Conservation (phyloP, 2,329 filamentous ascomycete genomes). For the Clarireedia hainanense region DNA sequence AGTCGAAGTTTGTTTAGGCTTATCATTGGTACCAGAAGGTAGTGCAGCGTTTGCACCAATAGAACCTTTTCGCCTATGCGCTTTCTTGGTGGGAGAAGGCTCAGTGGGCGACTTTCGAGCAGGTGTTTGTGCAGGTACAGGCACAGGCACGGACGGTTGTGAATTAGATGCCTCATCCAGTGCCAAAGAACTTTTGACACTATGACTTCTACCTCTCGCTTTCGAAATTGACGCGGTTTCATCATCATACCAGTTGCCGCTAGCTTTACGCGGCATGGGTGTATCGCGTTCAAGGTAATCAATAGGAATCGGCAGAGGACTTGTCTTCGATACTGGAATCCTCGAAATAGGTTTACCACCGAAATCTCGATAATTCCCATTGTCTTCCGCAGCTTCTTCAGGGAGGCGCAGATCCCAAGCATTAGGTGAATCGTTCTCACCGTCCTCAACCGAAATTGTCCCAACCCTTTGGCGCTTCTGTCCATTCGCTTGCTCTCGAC, state of each 20-base stretch:
- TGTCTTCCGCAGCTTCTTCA: slow-evolving; percentile 64
- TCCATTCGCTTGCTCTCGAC: slow-evolving; percentile 30
- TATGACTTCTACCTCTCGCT: slow-evolving; percentile 63
- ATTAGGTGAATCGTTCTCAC: slow-evolving; percentile 35
- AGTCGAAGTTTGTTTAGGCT: slow-evolving; percentile 24
- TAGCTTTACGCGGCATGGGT: slow-evolving; percentile 54
- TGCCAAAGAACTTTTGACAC: slow-evolving; percentile 39
- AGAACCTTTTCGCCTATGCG: slow-evolving; percentile 17
- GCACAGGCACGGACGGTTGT: slow-evolving; percentile 25
- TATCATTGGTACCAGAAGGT: neutral
- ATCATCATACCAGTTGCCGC: slow-evolving; percentile 43
- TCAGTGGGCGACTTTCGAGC: slow-evolving; percentile 32
- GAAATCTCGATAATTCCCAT: slow-evolving; percentile 44
- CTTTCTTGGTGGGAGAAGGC: slow-evolving; percentile 46
- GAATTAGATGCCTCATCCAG: slow-evolving; percentile 40
- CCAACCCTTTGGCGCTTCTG: slow-evolving; percentile 33
- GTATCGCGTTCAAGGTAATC: slow-evolving; percentile 69
- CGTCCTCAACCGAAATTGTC: slow-evolving; percentile 33
- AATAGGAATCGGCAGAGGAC: slow-evolving; percentile 65
- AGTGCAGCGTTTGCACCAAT: slow-evolving; percentile 3
- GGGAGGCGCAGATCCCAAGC: slow-evolving; percentile 68
- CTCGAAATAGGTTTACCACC: slow-evolving; percentile 62
- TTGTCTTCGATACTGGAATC: slow-evolving; percentile 79
- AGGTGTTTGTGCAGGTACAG: slow-evolving; percentile 34
- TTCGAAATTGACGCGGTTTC: slow-evolving; percentile 51